Conservation (phyloP, 805 yeast species). For the Diddensiella santjacobensis region DNA sequence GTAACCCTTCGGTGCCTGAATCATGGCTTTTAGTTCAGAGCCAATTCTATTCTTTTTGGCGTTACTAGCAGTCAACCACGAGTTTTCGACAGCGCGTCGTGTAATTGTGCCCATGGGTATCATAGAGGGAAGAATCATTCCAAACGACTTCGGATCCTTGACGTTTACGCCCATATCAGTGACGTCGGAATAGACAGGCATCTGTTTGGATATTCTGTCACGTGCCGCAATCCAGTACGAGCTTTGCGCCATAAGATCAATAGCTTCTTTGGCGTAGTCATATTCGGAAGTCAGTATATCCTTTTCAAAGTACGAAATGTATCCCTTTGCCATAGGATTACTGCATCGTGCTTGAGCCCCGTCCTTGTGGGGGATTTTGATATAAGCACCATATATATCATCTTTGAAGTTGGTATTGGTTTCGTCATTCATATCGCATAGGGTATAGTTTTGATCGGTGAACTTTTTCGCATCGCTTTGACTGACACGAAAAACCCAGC, state of each 20-base stretch:
- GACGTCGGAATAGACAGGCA: conserved; percentile 59
- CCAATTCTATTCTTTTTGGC: conserved; percentile 85
- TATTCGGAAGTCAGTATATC: conserved; percentile 69
- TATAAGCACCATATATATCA: conserved; percentile 36
- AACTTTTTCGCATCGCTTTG: conserved; percentile 31
- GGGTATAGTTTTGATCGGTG: conserved; percentile 36
- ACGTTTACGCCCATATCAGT: conserved; percentile 22
- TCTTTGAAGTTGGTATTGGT: conserved; percentile 26
- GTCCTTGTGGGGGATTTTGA: conserved; percentile 84
- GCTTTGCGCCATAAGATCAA: conserved; percentile 71
- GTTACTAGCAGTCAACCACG: conserved; percentile 97
- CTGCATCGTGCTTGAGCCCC: conserved; percentile 75
- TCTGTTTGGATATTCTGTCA: conserved; percentile 77
- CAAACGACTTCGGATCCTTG: conserved; percentile 36
- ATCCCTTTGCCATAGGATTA: conserved; percentile 72
- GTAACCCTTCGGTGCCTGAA: conserved; percentile 85
- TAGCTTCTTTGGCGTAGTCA: conserved; percentile 69
- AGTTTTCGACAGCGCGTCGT: conserved; percentile 91
- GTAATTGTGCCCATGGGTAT: conserved; percentile 96
- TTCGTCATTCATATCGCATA: conserved; percentile 22
- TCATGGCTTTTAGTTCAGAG: conserved; percentile 84
- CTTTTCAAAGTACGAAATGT: conserved; percentile 65
- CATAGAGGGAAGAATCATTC: conserved; percentile 78
- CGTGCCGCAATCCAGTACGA: conserved; percentile 93
- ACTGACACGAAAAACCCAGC: conserved; percentile 83